Evolutionary conservation across 306 rosid species (phyloP).

Genomic region (Hylodesmum podocarpum): DNA sequence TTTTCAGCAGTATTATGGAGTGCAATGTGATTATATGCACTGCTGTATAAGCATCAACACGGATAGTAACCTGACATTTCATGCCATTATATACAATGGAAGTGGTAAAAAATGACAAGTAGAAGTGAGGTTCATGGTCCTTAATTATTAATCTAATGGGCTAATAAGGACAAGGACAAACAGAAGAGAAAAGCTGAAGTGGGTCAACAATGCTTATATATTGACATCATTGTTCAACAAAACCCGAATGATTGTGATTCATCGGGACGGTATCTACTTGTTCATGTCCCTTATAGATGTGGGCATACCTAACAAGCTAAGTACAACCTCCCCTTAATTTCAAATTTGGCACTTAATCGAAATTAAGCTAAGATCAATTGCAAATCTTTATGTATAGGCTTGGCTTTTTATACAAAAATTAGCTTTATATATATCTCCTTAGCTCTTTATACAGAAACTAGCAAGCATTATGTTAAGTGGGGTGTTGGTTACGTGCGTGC

Average conservation of each 20-base stretch:
- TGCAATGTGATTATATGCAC: constrained; percentile 7
- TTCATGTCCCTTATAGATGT: constrained; percentile 5
- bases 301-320: neutral
- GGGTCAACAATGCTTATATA: constrained; percentile 1
- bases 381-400: neutral
- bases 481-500: too few relatives aligned
- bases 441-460: neutral
- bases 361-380: neutral
- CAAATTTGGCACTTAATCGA: neutral
- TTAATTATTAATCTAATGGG: constrained; percentile 22
- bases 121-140: constrained; percentile 6
- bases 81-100: constrained; percentile 8
- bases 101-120: constrained; percentile 27
- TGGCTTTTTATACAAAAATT: constrained; percentile 4
- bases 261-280: constrained; percentile 17
- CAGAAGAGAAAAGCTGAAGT: neutral
- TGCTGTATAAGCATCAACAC: neutral
- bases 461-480: neutral
- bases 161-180: neutral
- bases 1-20: neutral
- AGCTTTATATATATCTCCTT: neutral
- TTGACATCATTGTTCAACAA: neutral
- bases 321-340: neutral
- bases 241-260: constrained; percentile 29
- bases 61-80: neutral